Base-by-base conservation (phyloP, 1,139 yeast genomes). In the Lodderomyces orthopsilosis region DNA sequence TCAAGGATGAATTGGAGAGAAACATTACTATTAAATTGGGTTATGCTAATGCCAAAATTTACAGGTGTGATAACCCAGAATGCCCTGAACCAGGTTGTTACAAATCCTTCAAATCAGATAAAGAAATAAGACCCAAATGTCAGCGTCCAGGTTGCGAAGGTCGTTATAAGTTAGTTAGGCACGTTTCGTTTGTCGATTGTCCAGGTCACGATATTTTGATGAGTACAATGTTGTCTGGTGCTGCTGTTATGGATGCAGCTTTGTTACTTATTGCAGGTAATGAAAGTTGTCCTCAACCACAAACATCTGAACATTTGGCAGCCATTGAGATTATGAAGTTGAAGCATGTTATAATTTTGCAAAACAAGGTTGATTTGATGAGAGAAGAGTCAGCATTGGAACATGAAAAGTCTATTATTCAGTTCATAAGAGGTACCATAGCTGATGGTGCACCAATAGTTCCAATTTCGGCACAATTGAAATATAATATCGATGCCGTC, bases 151-250 rank as follows among this genome's bases (percentile, higher is more conserved):
- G 94, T 12, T 85, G 91, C 64, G 61, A 63, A 14, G 96, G 96
- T 50, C 87, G 96, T 63, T 91, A 90, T 69, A 79, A 81, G 59
- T 77, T 94, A 54, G 82, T 90, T 41, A 89, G 99, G 70, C 99
- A 94, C 64, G 98, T 94, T 45, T 90, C 97, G 6, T 94, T 94
- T 59, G 98, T 94, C 49, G 99, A 94, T 76, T 94, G 98, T 75
- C 99, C 99, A 47, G 99, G 98, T 66, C 99, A 94, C 87, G 99
- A 94, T 77, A 93, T 94, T 75, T 84, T 94, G 66, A 94, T 94
- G 98, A 90, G 98, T 79, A 94, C 98, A 56, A 94, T 94, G 99
- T 84, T 94, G 81, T 91, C 98, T 41, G 99, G 99, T 65, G 99
- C 99, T 35, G 99, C 99, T 13, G 98, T 94, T 55, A 94, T 94